A percentile compares a stretch with the other conserved stretches of the same genome.
Conservation (phyloP, 2,329 filamentous ascomycete genomes). For the Diplodia scrobiculata region DNA sequence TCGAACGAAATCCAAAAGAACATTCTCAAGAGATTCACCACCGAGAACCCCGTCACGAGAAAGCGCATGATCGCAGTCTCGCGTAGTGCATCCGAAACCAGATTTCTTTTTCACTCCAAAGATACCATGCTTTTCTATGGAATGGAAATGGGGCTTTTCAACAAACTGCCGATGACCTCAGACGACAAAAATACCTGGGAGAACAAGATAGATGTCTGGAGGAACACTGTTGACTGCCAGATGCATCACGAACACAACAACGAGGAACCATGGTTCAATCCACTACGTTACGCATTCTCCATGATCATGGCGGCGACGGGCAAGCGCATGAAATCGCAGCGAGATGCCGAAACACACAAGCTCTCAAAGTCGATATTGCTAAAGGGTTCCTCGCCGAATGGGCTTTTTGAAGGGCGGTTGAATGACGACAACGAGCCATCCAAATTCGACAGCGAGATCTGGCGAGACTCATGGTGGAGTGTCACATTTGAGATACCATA, state of each 20-base stretch:
- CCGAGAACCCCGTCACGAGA: neutral
- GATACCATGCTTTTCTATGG: constrained; percentile 26
- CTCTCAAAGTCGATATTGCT: neutral
- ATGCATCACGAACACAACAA: neutral
- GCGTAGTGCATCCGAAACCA: constrained; percentile 5
- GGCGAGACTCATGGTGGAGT: constrained; percentile 12
- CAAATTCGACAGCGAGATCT: neutral
- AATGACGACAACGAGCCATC: neutral
- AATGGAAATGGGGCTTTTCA: neutral
- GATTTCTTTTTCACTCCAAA: constrained; percentile 27
- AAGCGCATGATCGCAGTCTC: constrained; percentile 25
- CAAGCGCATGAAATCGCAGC: neutral
- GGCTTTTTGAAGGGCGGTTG: neutral
- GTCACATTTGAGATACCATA: constrained; percentile 28
- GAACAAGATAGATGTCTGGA: neutral
- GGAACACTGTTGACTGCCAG: neutral
- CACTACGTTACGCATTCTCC: constrained; percentile 2
- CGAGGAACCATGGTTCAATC: neutral
- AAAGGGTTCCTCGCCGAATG: neutral
- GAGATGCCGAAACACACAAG: neutral
- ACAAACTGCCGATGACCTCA: too few relatives aligned
- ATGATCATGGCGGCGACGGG: neutral
- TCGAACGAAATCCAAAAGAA: neutral
- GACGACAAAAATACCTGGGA: neutral
- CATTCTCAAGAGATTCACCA: neutral